Conservation (phyloP, 2,329 filamentous ascomycete genomes). For the Botrytis squamosa region DNA sequence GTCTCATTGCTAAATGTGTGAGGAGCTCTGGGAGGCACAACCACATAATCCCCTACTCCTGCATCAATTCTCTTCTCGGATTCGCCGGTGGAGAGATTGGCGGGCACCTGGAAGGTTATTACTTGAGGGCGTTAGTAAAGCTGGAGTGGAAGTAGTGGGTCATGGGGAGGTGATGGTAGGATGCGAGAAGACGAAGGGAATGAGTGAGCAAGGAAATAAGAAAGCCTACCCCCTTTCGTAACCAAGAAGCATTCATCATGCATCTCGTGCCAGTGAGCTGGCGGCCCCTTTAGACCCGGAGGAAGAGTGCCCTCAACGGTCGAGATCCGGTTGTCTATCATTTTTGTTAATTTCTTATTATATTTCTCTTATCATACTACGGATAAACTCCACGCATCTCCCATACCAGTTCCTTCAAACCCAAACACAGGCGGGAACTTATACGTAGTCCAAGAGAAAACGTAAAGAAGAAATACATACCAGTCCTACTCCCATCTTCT, state of each 20-base stretch:
- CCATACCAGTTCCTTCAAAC: neutral
- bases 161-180: neutral
- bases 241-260: slow-evolving; percentile 17
- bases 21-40: slow-evolving; percentile 9
- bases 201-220: neutral
- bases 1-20: slow-evolving; percentile 21
- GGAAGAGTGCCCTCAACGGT: slow-evolving; percentile 11
- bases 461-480: neutral
- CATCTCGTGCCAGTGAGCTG: slow-evolving; percentile 21
- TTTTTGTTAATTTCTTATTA: neutral
- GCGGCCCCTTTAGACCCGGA: neutral
- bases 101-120: slow-evolving; percentile 1
- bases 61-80: neutral
- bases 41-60: slow-evolving; percentile 16
- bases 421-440: rapidly evolving
- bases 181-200: too few relatives aligned
- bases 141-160: neutral
- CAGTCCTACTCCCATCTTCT: slow-evolving; percentile 7
- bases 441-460: neutral
- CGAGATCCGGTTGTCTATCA: slow-evolving; percentile 9
- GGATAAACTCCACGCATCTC: rapidly evolving
- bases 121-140: neutral
- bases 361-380: neutral
- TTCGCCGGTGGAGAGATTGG: neutral
- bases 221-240: neutral